These are phyloP conservation scores for Xylaria intraflava DNA, from an alignment of 495 filamentous ascomycete genomes.

Conservation along the genomic window DNA sequence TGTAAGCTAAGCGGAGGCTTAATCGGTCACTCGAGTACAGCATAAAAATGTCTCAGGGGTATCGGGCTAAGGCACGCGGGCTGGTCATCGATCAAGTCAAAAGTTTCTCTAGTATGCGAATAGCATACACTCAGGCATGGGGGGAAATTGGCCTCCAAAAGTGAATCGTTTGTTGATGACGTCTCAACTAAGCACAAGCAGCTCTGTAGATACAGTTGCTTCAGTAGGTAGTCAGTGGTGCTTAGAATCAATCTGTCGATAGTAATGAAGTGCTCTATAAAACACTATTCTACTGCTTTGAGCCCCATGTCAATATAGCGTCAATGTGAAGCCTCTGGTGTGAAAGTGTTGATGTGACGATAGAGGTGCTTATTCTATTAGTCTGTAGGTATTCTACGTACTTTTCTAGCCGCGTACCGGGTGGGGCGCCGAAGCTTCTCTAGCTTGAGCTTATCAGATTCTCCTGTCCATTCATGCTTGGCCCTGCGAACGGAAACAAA, in stretches of 20 bases:
- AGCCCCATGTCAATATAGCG: background rate
- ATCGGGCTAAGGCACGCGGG: background rate
- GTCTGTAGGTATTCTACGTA: too few species aligned
- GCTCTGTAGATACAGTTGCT: conserved; percentile 1
- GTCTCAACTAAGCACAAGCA: background rate
- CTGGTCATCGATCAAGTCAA: conserved; percentile 2
- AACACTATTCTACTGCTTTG: background rate
- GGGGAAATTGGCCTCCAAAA: background rate
- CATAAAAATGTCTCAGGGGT: conserved; percentile 5
- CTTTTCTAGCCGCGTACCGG: too few species aligned
- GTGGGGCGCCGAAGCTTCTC: conserved; percentile 1
- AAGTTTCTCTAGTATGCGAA: conserved; percentile 11
- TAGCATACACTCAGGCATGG: conserved; percentile 2
- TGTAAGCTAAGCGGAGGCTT: conserved; percentile 22
- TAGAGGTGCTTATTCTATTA: too few species aligned
- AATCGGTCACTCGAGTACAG: background rate
- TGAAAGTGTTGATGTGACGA: too few species aligned
- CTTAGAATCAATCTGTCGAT: background rate
- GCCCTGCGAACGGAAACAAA: background rate
- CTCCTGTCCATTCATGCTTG: background rate
- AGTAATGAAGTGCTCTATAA: conserved; percentile 1
- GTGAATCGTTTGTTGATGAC: background rate
- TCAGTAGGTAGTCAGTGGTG: background rate
- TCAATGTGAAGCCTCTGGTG: background rate
- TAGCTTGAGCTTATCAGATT: background rate